Conservation (phyloP, 2,329 filamentous ascomycete genomes). For the Cladorrhinum sp. region DNA sequence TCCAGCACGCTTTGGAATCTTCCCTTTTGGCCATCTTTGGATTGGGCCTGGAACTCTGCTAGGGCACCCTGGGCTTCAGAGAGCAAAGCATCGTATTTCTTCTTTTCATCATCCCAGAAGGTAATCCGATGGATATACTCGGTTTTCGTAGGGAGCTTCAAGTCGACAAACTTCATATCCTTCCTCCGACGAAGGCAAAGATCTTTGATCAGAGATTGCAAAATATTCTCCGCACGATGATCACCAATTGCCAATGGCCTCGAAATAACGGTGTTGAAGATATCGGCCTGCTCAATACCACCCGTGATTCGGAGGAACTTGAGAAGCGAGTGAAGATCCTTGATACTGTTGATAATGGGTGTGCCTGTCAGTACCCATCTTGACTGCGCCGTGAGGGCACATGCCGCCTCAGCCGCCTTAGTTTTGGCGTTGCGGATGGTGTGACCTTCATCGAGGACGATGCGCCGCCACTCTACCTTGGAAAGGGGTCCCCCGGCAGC, state of each 20-base stretch:
- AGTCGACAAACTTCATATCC: conserved; percentile 82
- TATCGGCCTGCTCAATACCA: conserved; percentile 66
- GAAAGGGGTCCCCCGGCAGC: conserved; percentile 41
- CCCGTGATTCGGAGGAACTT: conserved; percentile 75
- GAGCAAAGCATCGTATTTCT: conserved; percentile 72
- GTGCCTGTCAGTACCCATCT: conserved; percentile 80
- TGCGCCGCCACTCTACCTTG: conserved; percentile 66
- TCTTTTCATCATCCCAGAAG: conserved; percentile 69
- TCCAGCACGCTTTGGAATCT: conserved; percentile 76
- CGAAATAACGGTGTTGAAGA: conserved; percentile 72
- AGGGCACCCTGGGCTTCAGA: conserved; percentile 72
- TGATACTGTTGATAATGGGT: conserved; percentile 73
- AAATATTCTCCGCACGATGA: conserved; percentile 56
- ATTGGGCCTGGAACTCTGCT: conserved; percentile 53
- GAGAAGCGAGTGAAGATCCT: conserved; percentile 76
- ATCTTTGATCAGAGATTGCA: conserved; percentile 76
- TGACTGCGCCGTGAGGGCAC: conserved; percentile 63
- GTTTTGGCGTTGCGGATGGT: conserved; percentile 74
- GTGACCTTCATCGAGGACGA: conserved; percentile 83
- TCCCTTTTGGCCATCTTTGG: conserved; percentile 42
- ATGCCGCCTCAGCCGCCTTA: conserved; percentile 68
- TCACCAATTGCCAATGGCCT: conserved; percentile 62
- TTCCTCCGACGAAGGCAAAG: conserved; percentile 80
- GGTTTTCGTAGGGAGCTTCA: conserved; percentile 72
- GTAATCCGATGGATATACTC: conserved; percentile 75